A percentile compares a stretch with the other conserved stretches of the same genome.
These are phyloP conservation scores for Castanospermum australe DNA, from an alignment of 306 rosid genomes.

Conservation along the genomic window DNA sequence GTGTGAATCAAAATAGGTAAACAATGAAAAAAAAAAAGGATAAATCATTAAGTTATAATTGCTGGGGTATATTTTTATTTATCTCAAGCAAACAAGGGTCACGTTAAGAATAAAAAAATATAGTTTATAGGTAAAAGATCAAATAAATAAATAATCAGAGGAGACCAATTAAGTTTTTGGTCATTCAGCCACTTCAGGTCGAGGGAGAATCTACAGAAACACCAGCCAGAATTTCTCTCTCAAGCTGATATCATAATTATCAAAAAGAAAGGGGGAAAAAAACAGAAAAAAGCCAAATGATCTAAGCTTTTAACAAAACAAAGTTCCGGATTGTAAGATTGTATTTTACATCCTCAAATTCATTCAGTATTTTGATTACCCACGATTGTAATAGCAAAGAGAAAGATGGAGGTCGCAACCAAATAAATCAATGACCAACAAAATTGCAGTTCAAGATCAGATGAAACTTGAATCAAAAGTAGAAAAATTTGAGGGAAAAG, in stretches of 20 bases:
- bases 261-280: too few species aligned
- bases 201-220: background rate
- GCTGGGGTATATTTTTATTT: background rate
- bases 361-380: background rate
- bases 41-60: background rate
- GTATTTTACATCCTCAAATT: background rate
- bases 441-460: background rate
- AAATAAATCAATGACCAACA: background rate
- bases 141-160: background rate
- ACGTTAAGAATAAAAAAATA: background rate
- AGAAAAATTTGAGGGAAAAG: background rate
- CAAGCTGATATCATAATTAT: background rate
- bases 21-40: background rate
- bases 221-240: background rate
- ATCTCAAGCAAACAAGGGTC: background rate
- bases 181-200: background rate
- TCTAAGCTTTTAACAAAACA: background rate
- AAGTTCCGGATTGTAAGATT: background rate
- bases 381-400: background rate
- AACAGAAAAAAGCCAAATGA: background rate
- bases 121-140: background rate
- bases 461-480: background rate
- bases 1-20: background rate
- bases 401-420: background rate
- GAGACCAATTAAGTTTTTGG: background rate